Conservation (phyloP, 345 rosid genomes). For the Geranium rotundifolium region DNA sequence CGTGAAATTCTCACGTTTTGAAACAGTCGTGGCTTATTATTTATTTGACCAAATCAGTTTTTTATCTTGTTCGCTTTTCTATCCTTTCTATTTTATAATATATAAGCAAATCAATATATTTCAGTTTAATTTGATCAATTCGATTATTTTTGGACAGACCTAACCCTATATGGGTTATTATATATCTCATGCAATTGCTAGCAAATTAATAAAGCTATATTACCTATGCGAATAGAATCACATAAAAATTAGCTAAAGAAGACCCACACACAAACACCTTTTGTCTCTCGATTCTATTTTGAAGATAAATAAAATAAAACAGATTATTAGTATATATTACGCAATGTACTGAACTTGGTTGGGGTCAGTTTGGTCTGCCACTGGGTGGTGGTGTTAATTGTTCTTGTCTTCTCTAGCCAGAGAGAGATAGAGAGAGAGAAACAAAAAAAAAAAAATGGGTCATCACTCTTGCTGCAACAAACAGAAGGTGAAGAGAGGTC, state of each 20-base stretch:
- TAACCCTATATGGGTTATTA: too few species aligned
- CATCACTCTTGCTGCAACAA: slow-evolving; percentile 99
- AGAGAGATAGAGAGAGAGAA: slow-evolving; percentile 14
- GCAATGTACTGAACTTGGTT: background rate
- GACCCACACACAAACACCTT: background rate
- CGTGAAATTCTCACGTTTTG: too few species aligned
- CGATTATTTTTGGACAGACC: too few species aligned
- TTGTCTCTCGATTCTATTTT: slow-evolving; percentile 10
- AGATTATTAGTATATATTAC: background rate
- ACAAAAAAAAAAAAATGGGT: slow-evolving; percentile 52
- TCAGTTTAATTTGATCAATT: too few species aligned
- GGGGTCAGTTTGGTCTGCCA: slow-evolving; percentile 19
- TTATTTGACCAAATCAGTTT: too few species aligned
- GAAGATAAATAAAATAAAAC: slow-evolving; percentile 2
- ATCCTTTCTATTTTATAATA: too few species aligned
- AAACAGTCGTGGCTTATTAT: too few species aligned
- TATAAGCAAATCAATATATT: too few species aligned
- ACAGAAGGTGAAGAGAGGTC: slow-evolving; percentile 95
- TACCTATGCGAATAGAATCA: background rate
- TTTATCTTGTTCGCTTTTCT: too few species aligned
- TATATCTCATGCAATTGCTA: background rate
- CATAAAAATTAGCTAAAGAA: too few species aligned
- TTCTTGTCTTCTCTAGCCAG: background rate
- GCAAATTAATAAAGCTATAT: background rate
- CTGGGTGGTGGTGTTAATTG: slow-evolving; percentile 8